Base-by-base conservation (phyloP, 129 eudicot genomes). In the Chrysanthemum makinoi region DNA sequence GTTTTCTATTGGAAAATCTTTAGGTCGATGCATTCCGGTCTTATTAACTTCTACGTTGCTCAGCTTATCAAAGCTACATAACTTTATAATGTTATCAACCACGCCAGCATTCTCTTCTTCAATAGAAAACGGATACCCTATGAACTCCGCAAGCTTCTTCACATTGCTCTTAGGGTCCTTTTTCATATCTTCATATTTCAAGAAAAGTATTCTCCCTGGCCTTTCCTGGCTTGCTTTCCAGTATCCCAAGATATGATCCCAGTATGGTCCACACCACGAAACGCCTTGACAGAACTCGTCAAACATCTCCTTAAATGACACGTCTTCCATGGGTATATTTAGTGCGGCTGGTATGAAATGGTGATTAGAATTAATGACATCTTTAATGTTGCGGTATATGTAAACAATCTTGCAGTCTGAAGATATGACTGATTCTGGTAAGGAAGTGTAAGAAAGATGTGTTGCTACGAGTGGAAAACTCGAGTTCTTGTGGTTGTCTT, bases 331-430 rank as follows among this genome's bases (percentile, higher is more conserved):
- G 10, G 54, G 16, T 44, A 65, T 1, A 3, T 65, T 65, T 3
- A 10, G 4, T 3, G 12, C 7, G 14, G 19, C n/a, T 65, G 9
- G 13, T 14, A 44, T 17, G 53, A 43, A 65, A 16, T 44, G 53
- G 54, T 65, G 12, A 44, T 44, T 2, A 43, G 69, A 65, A 17
- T 39, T 26, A 0, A 65, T 11, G 24, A 57, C 75, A 58, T 82
- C 86, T 65, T 66, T 73, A 0, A 73, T 72, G 26, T 82, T 75
- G 1, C 86, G 72, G 43, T 75, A 74, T 5, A 78, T 49, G 62
- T 82, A 74, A n/a, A 82, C 71, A 57, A 82, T 60, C 56, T 68
- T 62, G 65, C 86, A 82, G 3, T 22, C 48, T 52, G 80, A 71
- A 44, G 16, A 14, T 3, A 43, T 16, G 4, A 73, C 54, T 11